A percentile compares a stretch with the other conserved stretches of the same genome.
phyloP scores from a whole-genome alignment of 495 filamentous ascomycete species.

The Neohortaea acidophila region DNA sequence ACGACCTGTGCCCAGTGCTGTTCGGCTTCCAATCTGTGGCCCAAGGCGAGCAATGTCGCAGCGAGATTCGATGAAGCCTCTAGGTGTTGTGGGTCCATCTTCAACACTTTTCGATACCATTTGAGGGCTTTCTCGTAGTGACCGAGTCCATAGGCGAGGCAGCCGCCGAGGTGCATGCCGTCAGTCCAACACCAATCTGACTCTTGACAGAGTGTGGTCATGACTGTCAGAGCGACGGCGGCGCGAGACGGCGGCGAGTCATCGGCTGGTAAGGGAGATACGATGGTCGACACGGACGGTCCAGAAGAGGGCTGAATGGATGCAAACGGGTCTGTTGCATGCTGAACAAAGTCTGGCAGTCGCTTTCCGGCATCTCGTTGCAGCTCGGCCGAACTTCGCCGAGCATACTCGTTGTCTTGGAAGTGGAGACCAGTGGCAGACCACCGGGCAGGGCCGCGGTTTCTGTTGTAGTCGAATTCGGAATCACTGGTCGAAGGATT shows the following conservation, averaged over 20 bases:
- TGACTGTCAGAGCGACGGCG: conserved; percentile 56
- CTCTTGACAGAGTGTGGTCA: conserved; percentile 69
- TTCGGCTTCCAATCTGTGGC: conserved; percentile 71
- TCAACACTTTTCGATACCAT: conserved; percentile 79
- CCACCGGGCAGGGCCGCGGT: no score
- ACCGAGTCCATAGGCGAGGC: conserved; percentile 81
- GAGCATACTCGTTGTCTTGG: conserved; percentile 7
- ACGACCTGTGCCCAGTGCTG: conserved; percentile 75
- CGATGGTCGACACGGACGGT: conserved; percentile 1
- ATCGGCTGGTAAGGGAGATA: conserved; percentile 7
- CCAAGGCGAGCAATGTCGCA: conserved; percentile 69
- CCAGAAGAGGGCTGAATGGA: conserved; percentile 14
- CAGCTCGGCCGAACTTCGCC: conserved; percentile 12
- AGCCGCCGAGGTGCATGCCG: conserved; percentile 85
- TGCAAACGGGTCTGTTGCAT: conserved; percentile 5
- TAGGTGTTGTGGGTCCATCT: conserved; percentile 74
- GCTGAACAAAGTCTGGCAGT: background rate
- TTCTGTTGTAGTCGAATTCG: no score
- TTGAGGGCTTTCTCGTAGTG: conserved; percentile 72
- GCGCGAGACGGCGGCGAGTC: conserved; percentile 34
- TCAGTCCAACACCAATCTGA: conserved; percentile 90
- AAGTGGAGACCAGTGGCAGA: conserved; percentile 5
- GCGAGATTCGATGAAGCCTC: conserved; percentile 91
- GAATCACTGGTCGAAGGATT: no score
- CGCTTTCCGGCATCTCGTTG: conserved; percentile 1